phyloP scores from a whole-genome alignment of 441 rosid genomes.

The Corymbia calophylla region DNA sequence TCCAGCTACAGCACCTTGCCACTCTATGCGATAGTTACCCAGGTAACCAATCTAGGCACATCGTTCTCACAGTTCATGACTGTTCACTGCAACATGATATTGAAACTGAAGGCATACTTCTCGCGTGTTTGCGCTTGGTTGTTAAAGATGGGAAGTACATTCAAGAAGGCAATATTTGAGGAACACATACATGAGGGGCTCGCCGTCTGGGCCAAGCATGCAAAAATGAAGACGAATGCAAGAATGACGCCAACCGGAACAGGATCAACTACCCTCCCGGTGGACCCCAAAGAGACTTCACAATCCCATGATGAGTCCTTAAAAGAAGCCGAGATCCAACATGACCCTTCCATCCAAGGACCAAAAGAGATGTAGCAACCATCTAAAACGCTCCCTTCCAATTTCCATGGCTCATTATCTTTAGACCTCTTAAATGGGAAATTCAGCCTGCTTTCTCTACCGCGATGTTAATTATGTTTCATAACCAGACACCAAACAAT shows the following conservation, averaged over 20 bases:
- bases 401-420: background rate
- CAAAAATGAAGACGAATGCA: conserved; percentile 26
- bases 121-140: background rate
- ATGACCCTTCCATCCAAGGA: background rate
- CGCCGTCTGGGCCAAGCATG: conserved; percentile 54
- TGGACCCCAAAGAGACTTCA: background rate
- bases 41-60: conserved; percentile 27
- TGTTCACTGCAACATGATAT: background rate
- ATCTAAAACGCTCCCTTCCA: background rate
- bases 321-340: background rate
- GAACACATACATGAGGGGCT: conserved; percentile 53
- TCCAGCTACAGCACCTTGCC: conserved; percentile 97
- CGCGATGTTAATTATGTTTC: background rate
- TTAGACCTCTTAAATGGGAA: background rate
- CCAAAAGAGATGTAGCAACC: background rate
- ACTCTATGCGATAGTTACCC: conserved; percentile 78
- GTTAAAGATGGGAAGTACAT: conserved; percentile 85
- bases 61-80: background rate
- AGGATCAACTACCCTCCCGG: background rate
- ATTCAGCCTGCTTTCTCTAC: background rate
- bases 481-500: background rate
- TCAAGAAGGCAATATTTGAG: conserved; percentile 68
- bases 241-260: background rate
- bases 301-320: background rate
- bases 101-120: background rate